phyloP scores from a whole-genome alignment of 2,329 filamentous ascomycete species.

The Balansia obtecta region DNA sequence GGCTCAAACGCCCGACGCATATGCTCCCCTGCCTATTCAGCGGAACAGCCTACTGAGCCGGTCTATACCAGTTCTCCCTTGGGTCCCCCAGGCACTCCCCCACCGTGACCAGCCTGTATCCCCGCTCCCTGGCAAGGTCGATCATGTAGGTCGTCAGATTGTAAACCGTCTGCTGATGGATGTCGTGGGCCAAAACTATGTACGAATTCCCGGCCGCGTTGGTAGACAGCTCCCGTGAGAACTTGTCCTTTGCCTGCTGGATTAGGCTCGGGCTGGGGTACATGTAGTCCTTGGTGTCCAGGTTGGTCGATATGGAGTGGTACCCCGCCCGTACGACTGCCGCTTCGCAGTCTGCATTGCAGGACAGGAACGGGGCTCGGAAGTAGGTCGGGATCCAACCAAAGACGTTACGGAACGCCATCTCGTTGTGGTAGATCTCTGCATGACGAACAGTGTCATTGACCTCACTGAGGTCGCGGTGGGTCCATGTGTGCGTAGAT shows the following conservation, averaged over 20 bases:
- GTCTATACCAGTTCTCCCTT: constrained; percentile 38
- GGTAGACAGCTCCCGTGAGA: constrained; percentile 22
- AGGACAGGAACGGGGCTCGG: constrained; percentile 32
- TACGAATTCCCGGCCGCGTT: constrained; percentile 21
- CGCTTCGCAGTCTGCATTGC: constrained; percentile 25
- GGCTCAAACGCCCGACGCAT: not conserved
- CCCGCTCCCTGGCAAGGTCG: not conserved
- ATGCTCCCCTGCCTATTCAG: constrained; percentile 5
- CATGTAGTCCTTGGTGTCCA: constrained; percentile 50
- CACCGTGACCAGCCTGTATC: constrained; percentile 35
- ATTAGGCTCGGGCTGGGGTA: constrained; percentile 37
- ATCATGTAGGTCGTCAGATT: constrained; percentile 17
- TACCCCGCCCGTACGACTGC: constrained; percentile 33
- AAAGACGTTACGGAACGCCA: constrained; percentile 29
- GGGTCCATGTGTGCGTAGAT: constrained; percentile 34
- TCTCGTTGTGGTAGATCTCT: constrained; percentile 33
- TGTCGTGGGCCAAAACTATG: constrained; percentile 41
- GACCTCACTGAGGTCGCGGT: constrained; percentile 27
- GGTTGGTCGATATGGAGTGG: constrained; percentile 42
- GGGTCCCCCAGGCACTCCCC: constrained; percentile 45
- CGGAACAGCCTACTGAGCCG: constrained; percentile 11
- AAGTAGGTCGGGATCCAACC: constrained; percentile 31
- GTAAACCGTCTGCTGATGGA: constrained; percentile 33
- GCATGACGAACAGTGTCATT: constrained; percentile 20
- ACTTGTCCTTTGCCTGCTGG: constrained; percentile 28